These are phyloP conservation scores for Ascosphaera apis DNA, from an alignment of 2,329 filamentous ascomycete genomes.

Conservation along the genomic window DNA sequence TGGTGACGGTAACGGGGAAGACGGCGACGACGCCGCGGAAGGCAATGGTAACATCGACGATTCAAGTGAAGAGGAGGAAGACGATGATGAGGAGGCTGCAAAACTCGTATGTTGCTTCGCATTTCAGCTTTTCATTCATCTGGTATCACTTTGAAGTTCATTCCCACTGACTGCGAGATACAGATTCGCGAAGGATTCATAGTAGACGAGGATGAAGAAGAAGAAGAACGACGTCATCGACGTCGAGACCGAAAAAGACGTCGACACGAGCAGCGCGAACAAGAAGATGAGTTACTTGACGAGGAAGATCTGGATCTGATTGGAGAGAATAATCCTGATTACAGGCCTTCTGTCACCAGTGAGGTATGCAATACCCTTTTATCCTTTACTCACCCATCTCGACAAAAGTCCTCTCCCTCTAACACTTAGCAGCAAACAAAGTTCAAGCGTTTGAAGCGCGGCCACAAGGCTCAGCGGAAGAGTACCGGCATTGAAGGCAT, in stretches of 20 bases:
- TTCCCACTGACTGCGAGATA: not conserved
- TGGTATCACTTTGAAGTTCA: not conserved
- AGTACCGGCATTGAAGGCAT: slow-evolving; percentile 69
- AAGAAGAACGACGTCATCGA: slow-evolving; percentile 38
- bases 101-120: slow-evolving; percentile 15
- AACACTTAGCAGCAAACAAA: slow-evolving; percentile 39
- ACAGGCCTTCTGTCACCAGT: slow-evolving; percentile 40
- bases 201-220: slow-evolving; percentile 72
- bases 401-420: slow-evolving; percentile 2
- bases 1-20: no score
- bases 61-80: slow-evolving; percentile 79
- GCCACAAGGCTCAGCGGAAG: slow-evolving; percentile 48
- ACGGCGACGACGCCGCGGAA: slow-evolving; percentile 13
- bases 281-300: slow-evolving; percentile 65
- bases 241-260: slow-evolving; percentile 53
- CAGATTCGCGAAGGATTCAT: slow-evolving; percentile 90
- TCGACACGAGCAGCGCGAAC: slow-evolving; percentile 50
- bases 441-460: slow-evolving; percentile 90
- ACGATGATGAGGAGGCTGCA: slow-evolving; percentile 77
- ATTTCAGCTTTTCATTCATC: not conserved
- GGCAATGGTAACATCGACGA: slow-evolving; percentile 39
- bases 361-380: slow-evolving; percentile 34
- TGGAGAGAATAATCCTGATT: slow-evolving; percentile 53
- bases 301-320: slow-evolving; percentile 94
- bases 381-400: not conserved